Base-by-base conservation (phyloP, 441 rosid species). In the Sinapis alba region DNA sequence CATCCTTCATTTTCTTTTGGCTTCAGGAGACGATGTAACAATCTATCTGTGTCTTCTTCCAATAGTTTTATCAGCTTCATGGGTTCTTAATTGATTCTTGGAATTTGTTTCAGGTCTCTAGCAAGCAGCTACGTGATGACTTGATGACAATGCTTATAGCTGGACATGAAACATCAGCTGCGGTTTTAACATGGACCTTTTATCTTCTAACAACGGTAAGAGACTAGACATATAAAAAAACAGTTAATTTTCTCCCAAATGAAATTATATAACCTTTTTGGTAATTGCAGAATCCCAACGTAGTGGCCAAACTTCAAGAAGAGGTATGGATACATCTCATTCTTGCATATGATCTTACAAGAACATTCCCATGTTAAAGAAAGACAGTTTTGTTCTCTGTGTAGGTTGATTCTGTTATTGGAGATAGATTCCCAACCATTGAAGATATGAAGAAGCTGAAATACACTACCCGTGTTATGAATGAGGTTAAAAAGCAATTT, bases 81-180 rank as follows among this genome's bases (percentile, higher is more conserved):
- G 6, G 7, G 71, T 30, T 13, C 50, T 76, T 53, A 64, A 38
- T 59, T 62, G 15, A 53, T 47, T 27, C n/a, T n/a, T 9, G 7
- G 71, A 27, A 72, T 68, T 8, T 65, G 77, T 82, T 84, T 75
- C 70, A 95, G 99, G 95, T 95, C 70, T 90, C 96, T 38, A 93
- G 96, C 82, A 93, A 93, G 84, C 99, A 95, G 82, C 99, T 95
- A 34, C 90, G 97, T 41, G 99, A 91, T 84, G 97, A 95, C 80
- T 83, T 95, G 83, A 95, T 95, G 99, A 95, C 98, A 41, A 73
- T 95, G 97, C 99, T 93, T 77, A 93, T 95, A 78, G 98, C 99
- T 18, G 97, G 99, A 59, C 98, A 95, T 70, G 99, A 95, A 85
- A 93, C 97, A 21, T 86, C 97, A 10, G 98, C 98, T 57, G 99